These are phyloP conservation scores for Venturiaceae sp. DNA, from an alignment of 2,329 filamentous ascomycete genomes.

Conservation along the genomic window DNA sequence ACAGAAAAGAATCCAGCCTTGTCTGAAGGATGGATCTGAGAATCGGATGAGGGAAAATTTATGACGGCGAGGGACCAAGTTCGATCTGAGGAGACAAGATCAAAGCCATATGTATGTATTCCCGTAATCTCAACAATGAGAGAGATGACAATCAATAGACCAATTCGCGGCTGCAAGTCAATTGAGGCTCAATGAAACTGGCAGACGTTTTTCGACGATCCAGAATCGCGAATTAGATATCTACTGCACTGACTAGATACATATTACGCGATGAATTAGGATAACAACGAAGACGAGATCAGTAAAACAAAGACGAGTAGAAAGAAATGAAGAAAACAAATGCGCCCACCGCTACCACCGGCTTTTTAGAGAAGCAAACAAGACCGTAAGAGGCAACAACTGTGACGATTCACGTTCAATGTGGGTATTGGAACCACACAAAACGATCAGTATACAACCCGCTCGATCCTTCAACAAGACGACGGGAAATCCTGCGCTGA, in stretches of 20 bases:
- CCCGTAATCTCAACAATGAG: too few species aligned
- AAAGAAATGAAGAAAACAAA: not conserved
- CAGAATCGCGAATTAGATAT: not conserved
- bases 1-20: too few species aligned
- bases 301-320: not conserved
- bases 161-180: too few species aligned
- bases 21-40: too few species aligned
- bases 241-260: conserved; percentile 1
- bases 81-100: too few species aligned
- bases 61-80: too few species aligned
- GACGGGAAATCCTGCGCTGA: not conserved
- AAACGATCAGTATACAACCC: conserved; percentile 1
- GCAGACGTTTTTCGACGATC: not conserved
- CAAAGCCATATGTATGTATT: too few species aligned
- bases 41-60: too few species aligned
- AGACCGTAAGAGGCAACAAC: not conserved
- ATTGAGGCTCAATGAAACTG: too few species aligned
- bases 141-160: too few species aligned
- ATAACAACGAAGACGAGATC: not conserved
- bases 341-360: not conserved
- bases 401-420: not conserved
- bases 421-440: conserved; percentile 1
- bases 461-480: not conserved
- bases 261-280: not conserved
- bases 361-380: not conserved